Evolutionary conservation across 1,284 basidiomycete species (phyloP).

Genomic region (Sanguinoderma infundibulare): DNA sequence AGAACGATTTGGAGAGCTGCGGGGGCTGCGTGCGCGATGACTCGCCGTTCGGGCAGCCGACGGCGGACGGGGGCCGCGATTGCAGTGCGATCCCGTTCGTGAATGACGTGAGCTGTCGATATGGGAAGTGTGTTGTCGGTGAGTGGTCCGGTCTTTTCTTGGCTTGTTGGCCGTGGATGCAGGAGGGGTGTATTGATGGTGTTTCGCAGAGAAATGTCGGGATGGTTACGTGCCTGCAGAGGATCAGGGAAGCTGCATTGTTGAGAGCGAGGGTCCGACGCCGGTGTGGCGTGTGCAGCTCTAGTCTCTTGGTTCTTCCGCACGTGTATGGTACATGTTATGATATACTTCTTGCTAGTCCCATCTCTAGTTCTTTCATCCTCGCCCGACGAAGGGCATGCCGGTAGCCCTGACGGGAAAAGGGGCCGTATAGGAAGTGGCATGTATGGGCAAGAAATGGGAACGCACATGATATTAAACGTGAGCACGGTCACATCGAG

Average conservation of each 20-base stretch:
- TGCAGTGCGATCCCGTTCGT: constrained; percentile 33
- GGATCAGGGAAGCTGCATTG: constrained; percentile 19
- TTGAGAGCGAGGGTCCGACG: not conserved
- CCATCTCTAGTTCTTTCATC: constrained; percentile 14
- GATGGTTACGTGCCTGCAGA: constrained; percentile 16
- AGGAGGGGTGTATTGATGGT: not conserved
- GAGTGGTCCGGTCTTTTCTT: constrained; percentile 11
- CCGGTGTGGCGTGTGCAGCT: not conserved
- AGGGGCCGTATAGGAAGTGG: not conserved
- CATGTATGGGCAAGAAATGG: not conserved
- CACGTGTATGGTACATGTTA: not conserved
- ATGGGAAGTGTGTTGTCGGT: constrained; percentile 28
- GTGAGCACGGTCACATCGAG: constrained; percentile 72
- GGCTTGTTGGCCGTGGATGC: not conserved
- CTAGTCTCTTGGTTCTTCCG: not conserved
- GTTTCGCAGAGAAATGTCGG: constrained; percentile 17
- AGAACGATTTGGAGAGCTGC: constrained; percentile 32
- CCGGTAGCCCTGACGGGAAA: constrained; percentile 30
- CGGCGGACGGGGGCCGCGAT: constrained; percentile 25
- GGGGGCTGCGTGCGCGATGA: constrained; percentile 30
- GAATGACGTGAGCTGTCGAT: constrained; percentile 24
- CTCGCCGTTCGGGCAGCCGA: constrained; percentile 26
- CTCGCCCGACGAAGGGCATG: constrained; percentile 33
- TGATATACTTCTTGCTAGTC: not conserved
- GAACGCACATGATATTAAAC: constrained; percentile 73